A percentile compares a stretch with the other conserved stretches of the same genome.
These are phyloP conservation scores for Epichloe sibirici DNA, from an alignment of 2,329 filamentous ascomycete genomes.

Conservation along the genomic window DNA sequence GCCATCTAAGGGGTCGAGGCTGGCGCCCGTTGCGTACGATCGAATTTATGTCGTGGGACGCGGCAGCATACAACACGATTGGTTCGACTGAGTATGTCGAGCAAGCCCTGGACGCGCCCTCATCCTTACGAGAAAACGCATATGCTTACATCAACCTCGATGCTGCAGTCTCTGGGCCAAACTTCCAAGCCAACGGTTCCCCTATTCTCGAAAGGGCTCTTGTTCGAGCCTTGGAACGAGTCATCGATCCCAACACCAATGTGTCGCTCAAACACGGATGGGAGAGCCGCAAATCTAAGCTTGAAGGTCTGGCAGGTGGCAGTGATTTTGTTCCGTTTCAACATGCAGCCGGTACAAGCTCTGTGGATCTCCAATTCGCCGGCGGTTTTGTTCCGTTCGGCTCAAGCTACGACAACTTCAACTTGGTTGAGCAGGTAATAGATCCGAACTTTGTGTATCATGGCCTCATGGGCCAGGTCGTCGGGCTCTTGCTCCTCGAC, in stretches of 20 bases:
- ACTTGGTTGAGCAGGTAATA: conserved; percentile 68
- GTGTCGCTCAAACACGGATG: conserved; percentile 63
- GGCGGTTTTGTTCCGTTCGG: conserved; percentile 58
- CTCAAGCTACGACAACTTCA: conserved; percentile 81
- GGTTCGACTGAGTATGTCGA: conserved; percentile 95
- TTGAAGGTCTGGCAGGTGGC: conserved; percentile 59
- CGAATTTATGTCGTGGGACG: conserved; percentile 96
- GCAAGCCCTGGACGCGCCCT: conserved; percentile 49
- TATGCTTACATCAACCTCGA: conserved; percentile 90
- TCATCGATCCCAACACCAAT: conserved; percentile 61
- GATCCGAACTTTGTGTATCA: conserved; percentile 82
- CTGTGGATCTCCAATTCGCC: conserved; percentile 70
- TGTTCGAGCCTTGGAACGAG: conserved; percentile 58
- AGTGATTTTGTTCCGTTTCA: conserved; percentile 88
- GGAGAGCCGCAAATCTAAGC: conserved; percentile 47
- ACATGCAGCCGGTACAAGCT: conserved; percentile 78
- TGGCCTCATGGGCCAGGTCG: conserved; percentile 63
- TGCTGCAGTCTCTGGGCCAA: conserved; percentile 60
- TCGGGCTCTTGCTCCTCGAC: conserved; percentile 73
- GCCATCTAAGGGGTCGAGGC: conserved; percentile 60
- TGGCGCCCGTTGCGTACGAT: conserved; percentile 93
- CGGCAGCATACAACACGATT: conserved; percentile 80
- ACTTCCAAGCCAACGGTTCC: conserved; percentile 68
- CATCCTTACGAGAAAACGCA: conserved; percentile 54
- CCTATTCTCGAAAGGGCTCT: conserved; percentile 68